Evolutionary conservation across 2,329 filamentous ascomycete species (phyloP).

Genomic region (Trichophyton simii): DNA sequence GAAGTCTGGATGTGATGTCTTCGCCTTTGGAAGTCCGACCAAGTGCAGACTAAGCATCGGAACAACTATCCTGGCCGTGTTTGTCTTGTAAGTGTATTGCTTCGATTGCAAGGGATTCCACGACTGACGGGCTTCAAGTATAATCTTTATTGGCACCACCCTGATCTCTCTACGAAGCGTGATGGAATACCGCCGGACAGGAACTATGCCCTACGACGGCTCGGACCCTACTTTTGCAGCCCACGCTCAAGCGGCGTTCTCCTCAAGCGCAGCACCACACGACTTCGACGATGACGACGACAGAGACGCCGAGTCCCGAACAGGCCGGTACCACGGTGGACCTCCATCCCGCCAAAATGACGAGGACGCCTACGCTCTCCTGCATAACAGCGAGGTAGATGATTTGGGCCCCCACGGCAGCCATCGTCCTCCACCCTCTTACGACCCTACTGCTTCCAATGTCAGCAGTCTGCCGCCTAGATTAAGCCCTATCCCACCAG

Average conservation of each 20-base stretch:
- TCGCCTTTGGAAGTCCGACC: conserved; percentile 41
- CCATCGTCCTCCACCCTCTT: conserved; percentile 24
- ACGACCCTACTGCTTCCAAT: conserved; percentile 25
- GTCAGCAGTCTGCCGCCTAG: conserved; percentile 1
- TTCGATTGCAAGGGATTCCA: not conserved
- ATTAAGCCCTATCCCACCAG: conserved; percentile 10
- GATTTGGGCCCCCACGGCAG: conserved; percentile 28
- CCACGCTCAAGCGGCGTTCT: conserved; percentile 38
- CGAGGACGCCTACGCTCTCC: conserved; percentile 40
- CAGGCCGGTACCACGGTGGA: conserved; percentile 24
- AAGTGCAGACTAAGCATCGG: conserved; percentile 48
- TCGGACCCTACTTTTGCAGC: conserved; percentile 37
- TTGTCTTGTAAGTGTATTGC: conserved; percentile 40
- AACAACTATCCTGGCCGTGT: conserved; percentile 43
- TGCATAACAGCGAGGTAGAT: conserved; percentile 37
- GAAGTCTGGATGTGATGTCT: conserved; percentile 41
- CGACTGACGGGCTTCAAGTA: conserved; percentile 21
- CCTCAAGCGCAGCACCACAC: conserved; percentile 32
- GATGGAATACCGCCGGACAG: conserved; percentile 45
- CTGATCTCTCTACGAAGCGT: conserved; percentile 44
- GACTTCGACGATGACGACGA: conserved; percentile 35
- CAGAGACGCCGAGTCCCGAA: conserved; percentile 28
- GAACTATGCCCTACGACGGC: conserved; percentile 39
- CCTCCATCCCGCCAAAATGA: conserved; percentile 32
- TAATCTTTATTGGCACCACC: conserved; percentile 43